A percentile compares a stretch with the other conserved stretches of the same genome.
These are phyloP conservation scores for Aspergillus conjunctus DNA, from an alignment of 495 filamentous ascomycete genomes.

Conservation along the genomic window DNA sequence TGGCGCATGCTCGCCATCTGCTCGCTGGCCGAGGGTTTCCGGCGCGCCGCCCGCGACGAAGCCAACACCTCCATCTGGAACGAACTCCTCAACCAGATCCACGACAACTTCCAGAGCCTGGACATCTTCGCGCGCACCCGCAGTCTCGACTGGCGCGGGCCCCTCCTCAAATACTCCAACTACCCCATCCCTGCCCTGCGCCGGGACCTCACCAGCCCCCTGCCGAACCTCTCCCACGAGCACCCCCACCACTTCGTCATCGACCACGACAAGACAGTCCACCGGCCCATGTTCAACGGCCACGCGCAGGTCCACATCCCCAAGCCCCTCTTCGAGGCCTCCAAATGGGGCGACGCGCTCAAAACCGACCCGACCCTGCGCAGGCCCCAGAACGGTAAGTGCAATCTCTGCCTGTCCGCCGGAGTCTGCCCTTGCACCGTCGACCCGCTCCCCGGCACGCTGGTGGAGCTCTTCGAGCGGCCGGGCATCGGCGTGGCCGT, in stretches of 20 bases:
- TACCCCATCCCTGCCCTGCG: slow-evolving; percentile 13
- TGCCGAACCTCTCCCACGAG: slow-evolving; percentile 17
- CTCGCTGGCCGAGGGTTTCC: slow-evolving; percentile 36
- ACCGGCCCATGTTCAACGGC: slow-evolving; percentile 19
- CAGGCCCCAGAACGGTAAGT: slow-evolving; percentile 8
- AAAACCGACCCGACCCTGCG: slow-evolving; percentile 20
- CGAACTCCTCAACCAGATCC: slow-evolving; percentile 22
- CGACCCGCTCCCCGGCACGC: slow-evolving; percentile 18
- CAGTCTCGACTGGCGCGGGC: slow-evolving; percentile 35
- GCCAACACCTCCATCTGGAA: slow-evolving; percentile 23
- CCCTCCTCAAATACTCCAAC: slow-evolving; percentile 19
- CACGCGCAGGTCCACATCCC: slow-evolving; percentile 26
- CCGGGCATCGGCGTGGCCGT: slow-evolving; percentile 36
- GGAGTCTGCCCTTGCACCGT: slow-evolving; percentile 26
- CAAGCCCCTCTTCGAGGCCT: slow-evolving; percentile 18
- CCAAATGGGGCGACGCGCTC: slow-evolving; percentile 7
- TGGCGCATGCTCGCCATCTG: slow-evolving; percentile 43
- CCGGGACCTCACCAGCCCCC: not conserved
- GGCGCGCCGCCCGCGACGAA: slow-evolving; percentile 15
- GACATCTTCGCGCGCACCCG: slow-evolving; percentile 35
- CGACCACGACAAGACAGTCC: slow-evolving; percentile 5
- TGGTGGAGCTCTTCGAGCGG: slow-evolving; percentile 40
- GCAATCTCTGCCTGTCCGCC: slow-evolving; percentile 23
- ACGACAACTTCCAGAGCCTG: slow-evolving; percentile 29
- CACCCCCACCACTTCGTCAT: slow-evolving; percentile 33